Conservation (phyloP, 1,139 yeast genomes). For the Hemisphaericaspora subhashii region DNA sequence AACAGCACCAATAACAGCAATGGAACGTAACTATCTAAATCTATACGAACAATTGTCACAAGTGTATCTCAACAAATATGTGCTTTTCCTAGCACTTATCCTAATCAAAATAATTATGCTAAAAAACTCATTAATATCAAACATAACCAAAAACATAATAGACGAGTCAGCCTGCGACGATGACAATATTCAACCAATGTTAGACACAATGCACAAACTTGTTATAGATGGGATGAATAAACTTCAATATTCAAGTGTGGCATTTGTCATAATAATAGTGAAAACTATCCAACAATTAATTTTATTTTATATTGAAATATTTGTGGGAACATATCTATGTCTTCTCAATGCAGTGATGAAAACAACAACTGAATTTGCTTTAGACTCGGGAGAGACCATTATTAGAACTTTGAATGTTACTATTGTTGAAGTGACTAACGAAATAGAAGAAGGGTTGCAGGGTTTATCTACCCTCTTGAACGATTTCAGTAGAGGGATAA, state of each 20-base stretch:
- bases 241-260: constrained; percentile 11
- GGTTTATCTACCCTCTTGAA: constrained; percentile 56
- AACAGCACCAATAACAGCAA: background rate
- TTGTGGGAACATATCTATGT: constrained; percentile 86
- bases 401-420: constrained; percentile 63
- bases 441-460: constrained; percentile 60
- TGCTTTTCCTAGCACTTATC: constrained; percentile 46
- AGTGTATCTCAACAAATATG: constrained; percentile 56
- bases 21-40: constrained; percentile 25
- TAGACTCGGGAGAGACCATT: constrained; percentile 68
- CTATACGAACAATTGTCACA: constrained; percentile 53
- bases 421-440: constrained; percentile 51
- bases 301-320: constrained; percentile 65
- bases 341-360: constrained; percentile 70
- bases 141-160: constrained; percentile 31
- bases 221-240: constrained; percentile 11
- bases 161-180: constrained; percentile 26
- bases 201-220: constrained; percentile 12
- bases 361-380: constrained; percentile 70
- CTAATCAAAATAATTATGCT: constrained; percentile 53
- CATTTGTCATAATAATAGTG: constrained; percentile 10
- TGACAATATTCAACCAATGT: constrained; percentile 13
- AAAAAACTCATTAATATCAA: constrained; percentile 37
- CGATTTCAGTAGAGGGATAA: constrained; percentile 35
- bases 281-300: constrained; percentile 57